Base-by-base conservation (phyloP, 495 filamentous ascomycete species). In the Lepraria neglecta region DNA sequence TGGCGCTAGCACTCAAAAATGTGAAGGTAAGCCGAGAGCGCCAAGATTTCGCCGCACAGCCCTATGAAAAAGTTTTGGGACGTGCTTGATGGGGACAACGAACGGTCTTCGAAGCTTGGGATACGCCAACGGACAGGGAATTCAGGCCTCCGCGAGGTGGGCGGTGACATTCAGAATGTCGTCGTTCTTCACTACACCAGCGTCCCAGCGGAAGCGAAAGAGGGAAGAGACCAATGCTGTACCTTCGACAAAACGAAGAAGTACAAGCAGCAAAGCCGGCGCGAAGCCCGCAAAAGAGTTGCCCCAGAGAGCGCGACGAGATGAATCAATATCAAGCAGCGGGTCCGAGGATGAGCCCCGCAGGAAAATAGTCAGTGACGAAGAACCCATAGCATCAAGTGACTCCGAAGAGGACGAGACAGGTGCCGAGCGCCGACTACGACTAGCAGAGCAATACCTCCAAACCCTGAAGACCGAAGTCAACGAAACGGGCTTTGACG, bases 361-460 rank as follows among this genome's bases (percentile, higher is more conserved):
- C 21, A 24, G 58, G 40, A 67, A 48, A 64, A 38, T 50, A 56
- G 19, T 56, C 44, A n/a, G 56, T 19, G 61, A 61, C 46, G 76
- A 72, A 40, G 77, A 76, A 12, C 74, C 72, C 12, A 73, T 76
- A 33, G 79, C 78, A 10, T 77, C 76, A 38, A 74, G 70, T 57
- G 78, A 75, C 45, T 83, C 80, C 7, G 81, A 75, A 60, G 79
- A 83, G 21, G 79, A 83, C 65, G 95, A 97, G 74, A 97, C 94
- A 14, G 90, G 86, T 3, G 90, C 89, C 60, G 90, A 96, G 68
- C 85, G 89, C 72, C 82, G 94, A 60, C 72, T 96, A 66, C 85
- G 92, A 67, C 82, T 98, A 42, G 94, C 94, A 10, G 90, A 97
- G 75, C 86, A 89, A 64, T 97, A 97, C 72, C 78, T 98, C 50